These are phyloP conservation scores for Baorangia bicolor DNA, from an alignment of 768 basidiomycete genomes.

Conservation along the genomic window DNA sequence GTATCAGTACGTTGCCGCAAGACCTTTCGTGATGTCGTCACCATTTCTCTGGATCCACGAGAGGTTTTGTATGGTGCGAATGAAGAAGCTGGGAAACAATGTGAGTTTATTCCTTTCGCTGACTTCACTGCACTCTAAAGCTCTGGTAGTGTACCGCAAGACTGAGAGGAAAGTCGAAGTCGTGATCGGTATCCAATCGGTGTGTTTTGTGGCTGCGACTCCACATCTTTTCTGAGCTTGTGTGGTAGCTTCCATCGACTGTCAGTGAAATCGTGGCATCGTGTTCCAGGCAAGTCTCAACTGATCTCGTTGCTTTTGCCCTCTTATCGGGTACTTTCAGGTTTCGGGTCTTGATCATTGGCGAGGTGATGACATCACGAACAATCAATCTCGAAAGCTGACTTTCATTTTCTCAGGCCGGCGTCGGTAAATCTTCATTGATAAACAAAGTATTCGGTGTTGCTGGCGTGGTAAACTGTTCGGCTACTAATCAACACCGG, in stretches of 20 bases:
- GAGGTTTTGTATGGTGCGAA: neutral
- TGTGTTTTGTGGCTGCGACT: neutral
- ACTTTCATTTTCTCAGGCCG: neutral
- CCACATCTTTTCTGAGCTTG: neutral
- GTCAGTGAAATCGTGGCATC: neutral
- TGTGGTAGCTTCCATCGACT: neutral
- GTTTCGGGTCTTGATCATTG: slow-evolving; percentile 8
- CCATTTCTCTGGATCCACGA: neutral
- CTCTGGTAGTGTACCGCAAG: neutral
- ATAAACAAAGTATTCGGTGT: slow-evolving; percentile 6
- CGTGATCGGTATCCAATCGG: neutral
- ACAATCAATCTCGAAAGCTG: neutral
- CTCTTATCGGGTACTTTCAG: neutral
- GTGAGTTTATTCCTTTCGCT: neutral
- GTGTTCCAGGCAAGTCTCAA: neutral
- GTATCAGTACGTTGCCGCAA: neutral
- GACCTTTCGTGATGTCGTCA: neutral
- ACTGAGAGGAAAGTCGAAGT: neutral
- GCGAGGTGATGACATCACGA: neutral
- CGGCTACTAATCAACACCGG: neutral
- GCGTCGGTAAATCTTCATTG: slow-evolving; percentile 1
- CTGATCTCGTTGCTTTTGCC: neutral
- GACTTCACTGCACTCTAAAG: neutral
- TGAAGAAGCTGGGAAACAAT: neutral
- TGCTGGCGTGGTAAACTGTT: neutral